A percentile compares a stretch with the other conserved stretches of the same genome.
phyloP scores from a whole-genome alignment of 768 basidiomycete genomes.

The Rubroboletus satanas region DNA sequence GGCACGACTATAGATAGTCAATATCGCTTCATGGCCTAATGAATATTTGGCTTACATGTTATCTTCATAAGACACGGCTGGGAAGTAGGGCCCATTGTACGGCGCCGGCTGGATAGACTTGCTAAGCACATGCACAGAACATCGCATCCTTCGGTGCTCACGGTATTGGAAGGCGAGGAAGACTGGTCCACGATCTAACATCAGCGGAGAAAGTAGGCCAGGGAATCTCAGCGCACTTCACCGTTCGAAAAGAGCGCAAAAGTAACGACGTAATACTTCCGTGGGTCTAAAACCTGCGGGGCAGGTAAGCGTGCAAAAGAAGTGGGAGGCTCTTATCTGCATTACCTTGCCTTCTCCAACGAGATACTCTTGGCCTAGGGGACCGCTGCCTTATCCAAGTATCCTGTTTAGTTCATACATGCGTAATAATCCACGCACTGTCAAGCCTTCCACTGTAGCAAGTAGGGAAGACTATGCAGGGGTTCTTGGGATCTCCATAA shows the following conservation, averaged over 20 bases:
- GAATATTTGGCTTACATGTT: slow-evolving; percentile 42
- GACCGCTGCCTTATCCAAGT: slow-evolving; percentile 14
- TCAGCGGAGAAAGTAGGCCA: neutral
- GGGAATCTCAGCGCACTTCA: slow-evolving; percentile 37
- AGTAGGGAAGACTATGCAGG: slow-evolving; percentile 58
- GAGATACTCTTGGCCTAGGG: slow-evolving; percentile 46
- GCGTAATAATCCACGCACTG: slow-evolving; percentile 33
- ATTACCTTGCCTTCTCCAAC: slow-evolving; percentile 50
- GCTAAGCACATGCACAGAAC: neutral
- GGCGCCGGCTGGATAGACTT: slow-evolving; percentile 40
- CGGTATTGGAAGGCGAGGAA: slow-evolving; percentile 55
- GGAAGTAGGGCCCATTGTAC: slow-evolving; percentile 59
- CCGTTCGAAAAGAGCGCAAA: slow-evolving; percentile 58
- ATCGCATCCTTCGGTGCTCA: neutral
- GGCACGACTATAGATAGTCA: slow-evolving; percentile 39
- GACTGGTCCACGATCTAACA: slow-evolving; percentile 35
- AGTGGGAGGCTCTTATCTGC: neutral
- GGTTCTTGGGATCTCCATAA: slow-evolving; percentile 49
- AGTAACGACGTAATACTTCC: slow-evolving; percentile 52
- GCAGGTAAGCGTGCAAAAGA: neutral
- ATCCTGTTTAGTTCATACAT: neutral
- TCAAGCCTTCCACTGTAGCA: slow-evolving; percentile 54
- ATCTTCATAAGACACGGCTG: slow-evolving; percentile 51
- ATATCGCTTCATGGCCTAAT: neutral
- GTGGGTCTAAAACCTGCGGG: slow-evolving; percentile 44